Percentiles rank a stretch among this genome's conserved stretches.
Evolutionary conservation across 2,329 filamentous ascomycete species (phyloP).

Genomic region (Colletotrichum eremochloae): DNA sequence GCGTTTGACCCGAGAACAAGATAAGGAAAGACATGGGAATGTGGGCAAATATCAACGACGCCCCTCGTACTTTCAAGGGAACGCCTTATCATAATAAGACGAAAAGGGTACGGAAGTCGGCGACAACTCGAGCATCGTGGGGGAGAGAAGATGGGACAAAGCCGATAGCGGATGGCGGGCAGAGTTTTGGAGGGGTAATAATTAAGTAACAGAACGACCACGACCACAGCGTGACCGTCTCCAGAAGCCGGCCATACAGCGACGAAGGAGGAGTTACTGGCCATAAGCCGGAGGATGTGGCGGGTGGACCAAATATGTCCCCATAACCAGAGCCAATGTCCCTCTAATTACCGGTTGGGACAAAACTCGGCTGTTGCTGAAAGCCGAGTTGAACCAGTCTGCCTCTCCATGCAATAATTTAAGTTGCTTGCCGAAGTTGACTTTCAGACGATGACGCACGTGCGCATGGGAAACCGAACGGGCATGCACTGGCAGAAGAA

Average conservation of each 20-base stretch:
- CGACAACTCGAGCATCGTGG: constrained; percentile 18
- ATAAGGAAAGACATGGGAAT: constrained; percentile 37
- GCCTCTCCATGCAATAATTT: constrained; percentile 6
- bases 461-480: not conserved
- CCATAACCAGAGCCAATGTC: not conserved
- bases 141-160: constrained; percentile 46
- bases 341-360: not conserved
- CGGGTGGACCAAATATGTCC: not conserved
- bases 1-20: constrained; percentile 3
- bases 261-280: constrained; percentile 6
- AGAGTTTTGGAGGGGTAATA: constrained; percentile 43
- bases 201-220: constrained; percentile 42
- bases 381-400: constrained; percentile 9
- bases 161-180: constrained; percentile 39
- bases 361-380: not conserved
- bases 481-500: too few species aligned
- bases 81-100: constrained; percentile 29
- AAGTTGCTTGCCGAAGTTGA: constrained; percentile 23
- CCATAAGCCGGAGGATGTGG: not conserved
- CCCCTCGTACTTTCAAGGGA: constrained; percentile 9
- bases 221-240: constrained; percentile 30
- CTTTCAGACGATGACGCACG: constrained; percentile 38
- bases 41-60: constrained; percentile 23
- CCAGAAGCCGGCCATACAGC: constrained; percentile 30
- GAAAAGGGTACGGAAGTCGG: not conserved